Base-by-base conservation (phyloP, 306 rosid species). In the Prunus salicina region DNA sequence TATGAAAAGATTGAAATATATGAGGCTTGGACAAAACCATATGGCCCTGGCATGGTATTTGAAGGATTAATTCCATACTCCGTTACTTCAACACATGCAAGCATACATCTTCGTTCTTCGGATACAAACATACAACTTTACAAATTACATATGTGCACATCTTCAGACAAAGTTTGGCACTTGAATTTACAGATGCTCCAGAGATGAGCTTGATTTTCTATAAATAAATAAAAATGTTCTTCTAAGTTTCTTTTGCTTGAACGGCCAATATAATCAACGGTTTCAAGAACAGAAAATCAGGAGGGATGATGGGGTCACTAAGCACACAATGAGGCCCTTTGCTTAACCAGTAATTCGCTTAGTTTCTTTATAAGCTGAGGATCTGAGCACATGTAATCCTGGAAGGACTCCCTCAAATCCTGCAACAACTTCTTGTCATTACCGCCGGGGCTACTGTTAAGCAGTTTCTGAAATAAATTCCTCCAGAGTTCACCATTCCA, bases 401-500 rank as follows among this genome's bases (percentile, higher is more conserved):
- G 91, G 84, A 92, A 92, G 64, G 97, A 83, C 86, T 82, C 87
- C 89, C 88, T 88, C 82, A 95, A 55, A n/a, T 85, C 83, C 71
- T 67, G 87, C 82, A 95, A 78, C 81, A 90, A 77, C 47, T 79
- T 78, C 69, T 51, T 80, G 82, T 85, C 87, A 69, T 87, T 85
- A 61, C 76, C 52, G 62, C 85, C 69, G 16, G 89, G 88, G 67
- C 78, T 79, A 61, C 80, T 81, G 68, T 95, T 95, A 52, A 95
- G 96, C 87, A 95, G 83, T 91, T 83, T 89, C 53, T 83, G 78
- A 87, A 90, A 95, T 67, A 95, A 85, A 76, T 78, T 87, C 89
- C 86, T 91, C 99, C 99, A 95, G 58, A 92, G 97, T 72, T 85
- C 92, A 53, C 75, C 81, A n/a, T 89, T 89, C 99, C 99, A 95